These are phyloP conservation scores for Aspergillus asperescens DNA, from an alignment of 495 filamentous ascomycete species.

Conservation along the genomic window DNA sequence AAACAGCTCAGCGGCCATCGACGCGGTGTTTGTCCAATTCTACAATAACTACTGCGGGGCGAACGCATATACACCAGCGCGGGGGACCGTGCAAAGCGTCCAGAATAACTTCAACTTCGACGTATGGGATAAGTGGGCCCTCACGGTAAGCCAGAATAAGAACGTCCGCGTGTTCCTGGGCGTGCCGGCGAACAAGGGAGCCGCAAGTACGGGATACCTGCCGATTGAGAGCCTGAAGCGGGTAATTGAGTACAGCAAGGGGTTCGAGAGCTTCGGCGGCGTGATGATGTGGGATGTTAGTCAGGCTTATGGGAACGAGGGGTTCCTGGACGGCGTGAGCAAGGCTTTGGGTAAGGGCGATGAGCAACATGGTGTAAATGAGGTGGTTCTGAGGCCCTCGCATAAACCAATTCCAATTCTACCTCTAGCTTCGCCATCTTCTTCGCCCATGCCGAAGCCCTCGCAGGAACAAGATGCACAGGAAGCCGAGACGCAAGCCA, in stretches of 20 bases:
- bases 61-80: slow-evolving; percentile 39
- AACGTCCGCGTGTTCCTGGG: slow-evolving; percentile 63
- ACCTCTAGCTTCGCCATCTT: too few relatives aligned
- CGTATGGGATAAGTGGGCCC: slow-evolving; percentile 68
- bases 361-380: too few relatives aligned
- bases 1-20: slow-evolving; percentile 44
- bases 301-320: slow-evolving; percentile 54
- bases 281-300: slow-evolving; percentile 70
- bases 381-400: too few relatives aligned
- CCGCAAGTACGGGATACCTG: slow-evolving; percentile 57
- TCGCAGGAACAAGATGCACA: not conserved
- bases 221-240: slow-evolving; percentile 36
- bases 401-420: too few relatives aligned
- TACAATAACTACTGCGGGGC: slow-evolving; percentile 71
- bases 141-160: slow-evolving; percentile 53
- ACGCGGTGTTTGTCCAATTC: slow-evolving; percentile 67
- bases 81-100: too few relatives aligned
- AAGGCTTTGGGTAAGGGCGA: slow-evolving; percentile 17
- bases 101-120: slow-evolving; percentile 63
- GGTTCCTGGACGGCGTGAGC: slow-evolving; percentile 48
- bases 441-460: too few relatives aligned
- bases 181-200: slow-evolving; percentile 54
- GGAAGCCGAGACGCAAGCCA: not conserved
- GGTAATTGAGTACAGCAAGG: slow-evolving; percentile 48
- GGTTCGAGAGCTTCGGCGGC: slow-evolving; percentile 59